phyloP scores from a whole-genome alignment of 257 asterid species.

The Solanum sitiens region DNA sequence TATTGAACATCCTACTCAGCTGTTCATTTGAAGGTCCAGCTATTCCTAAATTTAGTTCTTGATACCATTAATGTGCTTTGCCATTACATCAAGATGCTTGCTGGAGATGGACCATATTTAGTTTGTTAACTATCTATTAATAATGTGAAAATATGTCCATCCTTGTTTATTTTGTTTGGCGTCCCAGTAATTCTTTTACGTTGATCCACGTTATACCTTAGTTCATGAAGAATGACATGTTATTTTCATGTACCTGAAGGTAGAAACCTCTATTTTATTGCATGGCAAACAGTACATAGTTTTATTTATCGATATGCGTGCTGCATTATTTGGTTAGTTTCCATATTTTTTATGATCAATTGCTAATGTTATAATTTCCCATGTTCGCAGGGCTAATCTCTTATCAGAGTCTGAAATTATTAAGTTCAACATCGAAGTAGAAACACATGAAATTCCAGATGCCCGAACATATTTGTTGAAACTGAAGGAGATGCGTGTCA shows the following conservation, averaged over 20 bases:
- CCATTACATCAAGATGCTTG: not conserved
- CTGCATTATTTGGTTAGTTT: not conserved
- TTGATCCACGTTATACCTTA: not conserved
- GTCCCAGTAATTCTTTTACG: not conserved
- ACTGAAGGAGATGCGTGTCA: conserved; percentile 70
- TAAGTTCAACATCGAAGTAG: conserved; percentile 62
- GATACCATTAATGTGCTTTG: not conserved
- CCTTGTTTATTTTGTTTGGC: not conserved
- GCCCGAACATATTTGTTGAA: conserved; percentile 77
- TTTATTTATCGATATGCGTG: not conserved
- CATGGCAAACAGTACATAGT: not conserved
- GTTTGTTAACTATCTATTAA: not conserved
- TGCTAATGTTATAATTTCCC: not conserved
- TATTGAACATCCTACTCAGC: not conserved
- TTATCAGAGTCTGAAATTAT: conserved; percentile 84
- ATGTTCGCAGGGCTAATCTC: conserved; percentile 65
- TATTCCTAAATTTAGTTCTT: not conserved
- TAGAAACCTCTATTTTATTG: not conserved
- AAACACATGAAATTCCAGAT: conserved; percentile 77
- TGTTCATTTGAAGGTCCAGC: not conserved
- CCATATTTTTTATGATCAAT: not conserved
- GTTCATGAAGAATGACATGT: not conserved
- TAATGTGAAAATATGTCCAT: not conserved
- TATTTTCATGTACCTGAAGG: not conserved
- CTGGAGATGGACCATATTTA: not conserved